Evolutionary conservation across 176 grass and related monocot species (phyloP).

Genomic region (Rhynchospora pubera): DNA sequence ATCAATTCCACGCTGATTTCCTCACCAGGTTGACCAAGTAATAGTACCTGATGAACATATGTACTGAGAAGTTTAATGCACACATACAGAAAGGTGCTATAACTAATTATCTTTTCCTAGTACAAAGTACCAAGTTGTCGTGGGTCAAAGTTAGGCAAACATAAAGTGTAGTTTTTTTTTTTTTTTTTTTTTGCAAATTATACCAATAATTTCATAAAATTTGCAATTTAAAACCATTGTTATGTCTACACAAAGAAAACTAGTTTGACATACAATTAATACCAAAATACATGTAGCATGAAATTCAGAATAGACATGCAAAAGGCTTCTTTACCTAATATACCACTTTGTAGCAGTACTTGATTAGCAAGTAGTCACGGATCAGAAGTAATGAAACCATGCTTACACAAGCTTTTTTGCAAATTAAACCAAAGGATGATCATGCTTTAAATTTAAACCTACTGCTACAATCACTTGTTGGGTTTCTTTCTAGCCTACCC

Average conservation of each 20-base stretch:
- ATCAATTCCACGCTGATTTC: conserved; percentile 86
- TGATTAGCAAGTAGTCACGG: background rate
- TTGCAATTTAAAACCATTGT: background rate
- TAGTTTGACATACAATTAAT: background rate
- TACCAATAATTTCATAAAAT: background rate
- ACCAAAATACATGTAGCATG: background rate
- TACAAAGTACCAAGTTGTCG: background rate
- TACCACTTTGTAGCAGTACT: background rate
- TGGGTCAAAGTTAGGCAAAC: background rate
- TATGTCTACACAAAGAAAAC: background rate
- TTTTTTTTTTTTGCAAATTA: background rate
- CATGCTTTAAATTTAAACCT: background rate
- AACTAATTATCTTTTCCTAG: background rate
- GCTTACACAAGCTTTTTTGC: background rate
- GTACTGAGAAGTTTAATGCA: background rate
- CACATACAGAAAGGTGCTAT: background rate
- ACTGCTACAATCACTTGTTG: too few relatives aligned
- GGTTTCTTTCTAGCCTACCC: too few relatives aligned
- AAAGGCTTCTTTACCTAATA: background rate
- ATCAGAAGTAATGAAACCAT: background rate
- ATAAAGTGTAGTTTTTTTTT: background rate
- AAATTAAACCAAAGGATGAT: background rate
- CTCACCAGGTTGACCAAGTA: conserved; percentile 80
- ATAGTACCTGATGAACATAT: conserved; percentile 53
- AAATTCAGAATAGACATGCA: background rate